Conservation (phyloP, 1,284 basidiomycete species). For the Inonotus hispidus region DNA sequence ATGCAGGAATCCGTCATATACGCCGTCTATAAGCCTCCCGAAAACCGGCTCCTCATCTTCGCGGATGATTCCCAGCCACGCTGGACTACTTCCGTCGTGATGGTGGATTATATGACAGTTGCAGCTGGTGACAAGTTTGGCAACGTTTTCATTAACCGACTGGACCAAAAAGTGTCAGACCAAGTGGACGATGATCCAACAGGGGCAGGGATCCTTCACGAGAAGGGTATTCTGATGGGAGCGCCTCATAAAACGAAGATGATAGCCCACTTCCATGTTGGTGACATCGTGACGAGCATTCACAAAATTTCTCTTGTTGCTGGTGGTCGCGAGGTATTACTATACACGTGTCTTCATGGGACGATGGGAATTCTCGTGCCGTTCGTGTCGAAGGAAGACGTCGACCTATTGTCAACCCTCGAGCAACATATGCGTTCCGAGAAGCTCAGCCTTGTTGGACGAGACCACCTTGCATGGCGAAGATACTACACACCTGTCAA, state of each 20-base stretch:
- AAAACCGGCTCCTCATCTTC: constrained; percentile 91
- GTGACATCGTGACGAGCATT: constrained; percentile 90
- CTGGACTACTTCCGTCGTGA: constrained; percentile 82
- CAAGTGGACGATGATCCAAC: constrained; percentile 97
- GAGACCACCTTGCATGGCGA: constrained; percentile 89
- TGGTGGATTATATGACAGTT: constrained; percentile 98
- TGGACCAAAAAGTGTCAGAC: constrained; percentile 80
- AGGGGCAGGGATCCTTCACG: constrained; percentile 92
- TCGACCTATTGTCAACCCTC: constrained; percentile 93
- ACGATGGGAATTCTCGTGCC: constrained; percentile 94
- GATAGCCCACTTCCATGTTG: constrained; percentile 90
- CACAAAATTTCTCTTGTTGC: constrained; percentile 89
- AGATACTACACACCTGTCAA: constrained; percentile 95
- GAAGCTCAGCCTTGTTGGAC: constrained; percentile 81
- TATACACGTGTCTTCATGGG: constrained; percentile 93
- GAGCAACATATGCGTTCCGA: constrained; percentile 95
- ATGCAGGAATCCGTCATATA: constrained; percentile 94
- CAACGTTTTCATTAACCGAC: constrained; percentile 90
- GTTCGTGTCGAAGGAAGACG: constrained; percentile 95
- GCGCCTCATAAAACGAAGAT: constrained; percentile 92
- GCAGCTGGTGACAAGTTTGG: constrained; percentile 94
- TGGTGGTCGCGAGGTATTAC: constrained; percentile 88
- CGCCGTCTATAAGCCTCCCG: constrained; percentile 90
- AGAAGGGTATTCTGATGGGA: constrained; percentile 91
- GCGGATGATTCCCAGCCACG: constrained; percentile 92